Conservation (phyloP, 169 alveolate genomes). For the Cystoisospora suis region DNA sequence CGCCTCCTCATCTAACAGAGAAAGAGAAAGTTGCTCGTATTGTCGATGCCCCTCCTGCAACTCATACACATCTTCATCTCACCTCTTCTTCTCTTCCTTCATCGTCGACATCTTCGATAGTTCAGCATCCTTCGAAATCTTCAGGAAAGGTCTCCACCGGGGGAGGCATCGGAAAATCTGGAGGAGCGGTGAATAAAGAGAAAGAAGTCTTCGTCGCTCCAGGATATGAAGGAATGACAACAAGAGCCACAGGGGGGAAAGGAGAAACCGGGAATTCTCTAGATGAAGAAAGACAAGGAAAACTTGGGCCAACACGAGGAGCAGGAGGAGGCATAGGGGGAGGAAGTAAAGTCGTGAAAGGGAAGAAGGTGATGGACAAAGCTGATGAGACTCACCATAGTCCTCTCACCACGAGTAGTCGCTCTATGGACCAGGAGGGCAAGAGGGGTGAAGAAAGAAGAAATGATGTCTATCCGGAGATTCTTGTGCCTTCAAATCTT, state of each 20-base stretch:
- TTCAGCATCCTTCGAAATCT: too few relatives aligned
- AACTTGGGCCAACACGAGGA: neutral
- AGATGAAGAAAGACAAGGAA: neutral
- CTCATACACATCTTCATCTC: too few relatives aligned
- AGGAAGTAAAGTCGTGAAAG: neutral
- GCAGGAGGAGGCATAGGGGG: neutral
- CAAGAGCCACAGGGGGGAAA: neutral
- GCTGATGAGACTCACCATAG: neutral
- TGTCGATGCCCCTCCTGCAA: constrained; percentile 17
- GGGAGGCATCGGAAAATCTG: neutral
- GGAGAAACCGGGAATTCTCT: too few relatives aligned
- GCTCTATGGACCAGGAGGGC: too few relatives aligned
- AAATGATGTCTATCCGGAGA: neutral
- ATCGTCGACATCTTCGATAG: too few relatives aligned
- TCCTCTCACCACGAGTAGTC: too few relatives aligned
- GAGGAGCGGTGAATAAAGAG: neutral
- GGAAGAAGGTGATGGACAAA: neutral
- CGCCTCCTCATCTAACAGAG: neutral
- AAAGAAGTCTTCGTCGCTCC: neutral
- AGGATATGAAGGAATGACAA: neutral
- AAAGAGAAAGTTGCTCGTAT: neutral
- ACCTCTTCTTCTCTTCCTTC: too few relatives aligned
- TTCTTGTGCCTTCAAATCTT: constrained; percentile 2
- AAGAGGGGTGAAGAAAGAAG: neutral
- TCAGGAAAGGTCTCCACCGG: neutral